Conservation (phyloP, 495 filamentous ascomycete species). For the Xylaria grammica region DNA sequence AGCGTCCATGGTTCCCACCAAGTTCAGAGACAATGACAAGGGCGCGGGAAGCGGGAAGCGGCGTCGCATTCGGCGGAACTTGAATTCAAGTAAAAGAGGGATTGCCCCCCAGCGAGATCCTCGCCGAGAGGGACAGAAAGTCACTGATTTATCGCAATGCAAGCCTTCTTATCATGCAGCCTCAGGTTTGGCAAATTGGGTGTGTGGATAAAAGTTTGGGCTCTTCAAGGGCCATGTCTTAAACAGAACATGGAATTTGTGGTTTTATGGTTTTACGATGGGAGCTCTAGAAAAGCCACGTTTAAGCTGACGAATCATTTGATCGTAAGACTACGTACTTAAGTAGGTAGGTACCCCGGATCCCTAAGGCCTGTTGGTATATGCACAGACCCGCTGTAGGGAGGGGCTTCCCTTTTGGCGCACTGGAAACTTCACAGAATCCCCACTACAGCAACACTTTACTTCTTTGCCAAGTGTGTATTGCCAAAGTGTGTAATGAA, state of each 20-base stretch:
- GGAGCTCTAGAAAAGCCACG: constrained; percentile 20
- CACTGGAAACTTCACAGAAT: too few species aligned
- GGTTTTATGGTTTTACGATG: background rate
- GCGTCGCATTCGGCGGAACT: background rate
- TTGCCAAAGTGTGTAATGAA: too few species aligned
- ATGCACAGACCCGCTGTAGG: too few species aligned
- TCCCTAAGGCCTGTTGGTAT: too few species aligned
- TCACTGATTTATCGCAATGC: background rate
- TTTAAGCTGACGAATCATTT: constrained; percentile 22
- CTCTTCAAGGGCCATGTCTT: background rate
- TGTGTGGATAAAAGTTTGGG: background rate
- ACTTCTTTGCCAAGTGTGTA: too few species aligned
- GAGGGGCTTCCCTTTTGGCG: too few species aligned
- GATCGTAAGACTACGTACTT: background rate
- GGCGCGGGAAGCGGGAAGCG: background rate
- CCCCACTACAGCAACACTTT: too few species aligned
- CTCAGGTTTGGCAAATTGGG: background rate
- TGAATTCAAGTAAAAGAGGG: background rate
- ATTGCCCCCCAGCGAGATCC: constrained; percentile 22
- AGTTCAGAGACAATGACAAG: background rate
- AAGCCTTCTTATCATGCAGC: background rate
- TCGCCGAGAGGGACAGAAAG: constrained; percentile 13
- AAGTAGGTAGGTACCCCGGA: too few species aligned
- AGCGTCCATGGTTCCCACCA: background rate
- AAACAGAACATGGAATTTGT: background rate